phyloP scores from a whole-genome alignment of 2,329 filamentous ascomycete species.

The Fusarium bulbicola region DNA sequence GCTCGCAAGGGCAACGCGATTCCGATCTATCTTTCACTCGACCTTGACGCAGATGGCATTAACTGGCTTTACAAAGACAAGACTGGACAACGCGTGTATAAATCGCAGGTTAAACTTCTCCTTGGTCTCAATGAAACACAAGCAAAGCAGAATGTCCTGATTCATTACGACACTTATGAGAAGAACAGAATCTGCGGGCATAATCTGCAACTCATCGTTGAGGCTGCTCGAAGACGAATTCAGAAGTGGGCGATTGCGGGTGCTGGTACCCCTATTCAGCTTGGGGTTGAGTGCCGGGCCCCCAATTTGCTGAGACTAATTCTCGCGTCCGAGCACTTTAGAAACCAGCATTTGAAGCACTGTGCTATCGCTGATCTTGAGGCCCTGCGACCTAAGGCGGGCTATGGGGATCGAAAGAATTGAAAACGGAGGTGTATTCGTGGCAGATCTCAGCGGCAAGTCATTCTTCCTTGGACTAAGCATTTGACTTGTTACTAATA shows the following conservation, averaged over 20 bases:
- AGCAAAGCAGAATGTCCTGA: neutral
- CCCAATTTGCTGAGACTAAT: neutral
- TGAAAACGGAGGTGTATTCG: neutral
- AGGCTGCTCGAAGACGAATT: conserved; percentile 5
- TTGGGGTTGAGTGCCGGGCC: neutral
- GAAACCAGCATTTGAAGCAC: neutral
- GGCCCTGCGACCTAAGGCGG: neutral
- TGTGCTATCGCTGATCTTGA: neutral
- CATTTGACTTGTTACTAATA: neutral
- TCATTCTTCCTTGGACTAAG: too few species aligned
- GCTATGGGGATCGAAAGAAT: neutral
- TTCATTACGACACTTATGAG: neutral
- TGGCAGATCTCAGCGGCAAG: neutral
- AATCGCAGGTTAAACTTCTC: neutral
- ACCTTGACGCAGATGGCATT: neutral
- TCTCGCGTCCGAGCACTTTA: neutral
- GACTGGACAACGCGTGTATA: neutral
- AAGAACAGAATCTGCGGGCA: neutral
- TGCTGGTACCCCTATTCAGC: neutral
- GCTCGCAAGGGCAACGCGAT: neutral
- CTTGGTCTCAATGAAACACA: neutral
- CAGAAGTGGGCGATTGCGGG: neutral
- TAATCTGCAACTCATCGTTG: conserved; percentile 1
- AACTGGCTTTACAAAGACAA: conserved; percentile 5
- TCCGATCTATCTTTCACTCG: neutral